Conservation (phyloP, 2,329 filamentous ascomycete species). For the Graphilbum sp. region DNA sequence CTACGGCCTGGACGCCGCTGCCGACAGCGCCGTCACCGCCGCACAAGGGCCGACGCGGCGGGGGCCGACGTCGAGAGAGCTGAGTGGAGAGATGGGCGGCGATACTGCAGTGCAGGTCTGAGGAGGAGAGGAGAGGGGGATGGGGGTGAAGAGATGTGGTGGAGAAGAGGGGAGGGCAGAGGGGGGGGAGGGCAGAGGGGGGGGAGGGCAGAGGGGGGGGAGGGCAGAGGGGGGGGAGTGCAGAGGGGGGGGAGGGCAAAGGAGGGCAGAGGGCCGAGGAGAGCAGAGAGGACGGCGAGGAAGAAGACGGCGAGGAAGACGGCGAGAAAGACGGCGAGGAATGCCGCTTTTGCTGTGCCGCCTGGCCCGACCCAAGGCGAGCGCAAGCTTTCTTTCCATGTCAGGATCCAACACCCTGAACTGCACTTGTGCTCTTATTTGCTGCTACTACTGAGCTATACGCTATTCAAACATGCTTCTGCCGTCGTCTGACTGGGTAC, state of each 20-base stretch:
- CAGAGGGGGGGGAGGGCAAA: neutral
- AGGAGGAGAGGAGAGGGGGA: neutral
- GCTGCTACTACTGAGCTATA: too few species aligned
- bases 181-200: too few species aligned
- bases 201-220: neutral
- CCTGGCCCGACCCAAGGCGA: too few species aligned
- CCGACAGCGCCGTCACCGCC: conserved; percentile 3
- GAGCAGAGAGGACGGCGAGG: too few species aligned
- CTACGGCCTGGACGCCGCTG: neutral
- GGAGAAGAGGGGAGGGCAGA: neutral
- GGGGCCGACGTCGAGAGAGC: conserved; percentile 35
- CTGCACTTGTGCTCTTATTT: too few species aligned
- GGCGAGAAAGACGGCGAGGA: neutral
- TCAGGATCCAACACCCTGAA: too few species aligned
- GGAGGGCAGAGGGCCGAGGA: too few species aligned
- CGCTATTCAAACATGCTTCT: too few species aligned
- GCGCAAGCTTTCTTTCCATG: too few species aligned
- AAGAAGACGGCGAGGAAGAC: neutral
- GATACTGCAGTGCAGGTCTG: conserved; percentile 25
- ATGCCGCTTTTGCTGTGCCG: too few species aligned
- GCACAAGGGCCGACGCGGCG: conserved; percentile 16
- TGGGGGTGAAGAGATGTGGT: neutral
- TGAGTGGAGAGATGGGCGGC: conserved; percentile 46
- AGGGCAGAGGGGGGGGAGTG: neutral
- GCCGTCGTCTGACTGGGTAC: too few species aligned